A percentile compares a stretch with the other conserved stretches of the same genome.
phyloP scores from a whole-genome alignment of 1,139 yeast genomes.

The Casaregolazyma lundiana region DNA sequence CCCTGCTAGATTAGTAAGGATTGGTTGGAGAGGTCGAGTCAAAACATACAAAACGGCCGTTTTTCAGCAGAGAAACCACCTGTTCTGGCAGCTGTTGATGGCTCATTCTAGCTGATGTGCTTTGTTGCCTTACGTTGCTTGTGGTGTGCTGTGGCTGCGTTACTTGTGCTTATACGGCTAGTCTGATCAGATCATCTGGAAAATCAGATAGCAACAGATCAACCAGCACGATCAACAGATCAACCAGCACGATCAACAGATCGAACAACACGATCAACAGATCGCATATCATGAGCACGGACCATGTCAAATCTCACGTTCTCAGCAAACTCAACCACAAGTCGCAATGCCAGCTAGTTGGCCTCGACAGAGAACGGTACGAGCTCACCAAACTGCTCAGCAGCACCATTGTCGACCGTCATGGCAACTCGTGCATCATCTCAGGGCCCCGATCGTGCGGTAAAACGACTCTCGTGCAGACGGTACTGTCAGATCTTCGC shows the following conservation, averaged over 20 bases:
- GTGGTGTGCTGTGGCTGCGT: too few species aligned
- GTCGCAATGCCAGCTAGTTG: slow-evolving; percentile 22
- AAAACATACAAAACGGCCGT: slow-evolving; percentile 10
- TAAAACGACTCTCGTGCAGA: slow-evolving; percentile 60
- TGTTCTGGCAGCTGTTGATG: slow-evolving; percentile 8
- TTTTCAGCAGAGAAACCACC: slow-evolving; percentile 9
- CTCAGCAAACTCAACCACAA: slow-evolving; percentile 25
- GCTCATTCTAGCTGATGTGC: too few species aligned
- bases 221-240: too few species aligned
- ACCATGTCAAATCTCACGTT: slow-evolving; percentile 19
- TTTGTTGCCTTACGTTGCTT: too few species aligned
- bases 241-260: too few species aligned
- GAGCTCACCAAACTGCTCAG: slow-evolving; percentile 56
- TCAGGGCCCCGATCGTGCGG: slow-evolving; percentile 82
- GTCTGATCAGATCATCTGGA: too few species aligned
- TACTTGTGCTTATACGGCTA: too few species aligned
- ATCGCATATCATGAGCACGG: too few species aligned
- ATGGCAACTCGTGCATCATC: slow-evolving; percentile 75
- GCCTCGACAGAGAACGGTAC: slow-evolving; percentile 28
- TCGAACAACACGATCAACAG: too few species aligned
- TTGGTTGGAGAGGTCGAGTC: background rate
- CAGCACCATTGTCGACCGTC: slow-evolving; percentile 62
- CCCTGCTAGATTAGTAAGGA: slow-evolving; percentile 43
- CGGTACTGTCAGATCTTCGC: slow-evolving; percentile 49
- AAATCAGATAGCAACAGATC: too few species aligned